These are phyloP conservation scores for Ciborinia camelliae DNA, from an alignment of 2,329 filamentous ascomycete species.

Conservation along the genomic window DNA sequence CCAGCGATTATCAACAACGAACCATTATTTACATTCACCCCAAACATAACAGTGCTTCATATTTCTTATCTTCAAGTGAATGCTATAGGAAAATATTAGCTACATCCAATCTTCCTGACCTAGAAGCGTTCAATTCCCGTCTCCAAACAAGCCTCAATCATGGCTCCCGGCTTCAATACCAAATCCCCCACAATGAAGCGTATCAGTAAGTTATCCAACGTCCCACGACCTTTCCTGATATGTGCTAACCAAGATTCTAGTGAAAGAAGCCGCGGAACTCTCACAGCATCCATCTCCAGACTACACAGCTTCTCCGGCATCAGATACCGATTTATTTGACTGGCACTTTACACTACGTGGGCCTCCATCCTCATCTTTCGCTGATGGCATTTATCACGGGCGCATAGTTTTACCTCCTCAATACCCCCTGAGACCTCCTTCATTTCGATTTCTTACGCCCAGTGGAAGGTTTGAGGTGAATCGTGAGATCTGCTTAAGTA, in stretches of 20 bases:
- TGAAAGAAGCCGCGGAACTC: constrained; percentile 89
- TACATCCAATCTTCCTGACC: background rate
- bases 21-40: background rate
- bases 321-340: constrained; percentile 89
- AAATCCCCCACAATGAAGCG: constrained; percentile 82
- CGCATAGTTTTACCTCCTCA: constrained; percentile 85
- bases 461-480: constrained; percentile 94
- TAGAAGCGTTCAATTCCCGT: background rate
- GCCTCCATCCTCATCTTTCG: constrained; percentile 64
- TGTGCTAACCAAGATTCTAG: constrained; percentile 41
- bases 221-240: constrained; percentile 18
- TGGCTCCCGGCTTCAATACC: constrained; percentile 53
- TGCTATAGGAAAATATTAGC: too few species aligned
- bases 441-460: constrained; percentile 93
- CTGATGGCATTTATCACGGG: constrained; percentile 83
- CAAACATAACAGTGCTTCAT: background rate
- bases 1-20: background rate
- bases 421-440: constrained; percentile 88
- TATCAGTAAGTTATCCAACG: constrained; percentile 56
- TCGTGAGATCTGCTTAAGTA: constrained; percentile 92
- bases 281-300: constrained; percentile 75
- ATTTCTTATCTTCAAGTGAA: background rate
- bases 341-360: constrained; percentile 99
- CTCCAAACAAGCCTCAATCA: constrained; percentile 13
- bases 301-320: constrained; percentile 73